phyloP scores from a whole-genome alignment of 768 basidiomycete genomes.

The Pleurotus pulmonarius region DNA sequence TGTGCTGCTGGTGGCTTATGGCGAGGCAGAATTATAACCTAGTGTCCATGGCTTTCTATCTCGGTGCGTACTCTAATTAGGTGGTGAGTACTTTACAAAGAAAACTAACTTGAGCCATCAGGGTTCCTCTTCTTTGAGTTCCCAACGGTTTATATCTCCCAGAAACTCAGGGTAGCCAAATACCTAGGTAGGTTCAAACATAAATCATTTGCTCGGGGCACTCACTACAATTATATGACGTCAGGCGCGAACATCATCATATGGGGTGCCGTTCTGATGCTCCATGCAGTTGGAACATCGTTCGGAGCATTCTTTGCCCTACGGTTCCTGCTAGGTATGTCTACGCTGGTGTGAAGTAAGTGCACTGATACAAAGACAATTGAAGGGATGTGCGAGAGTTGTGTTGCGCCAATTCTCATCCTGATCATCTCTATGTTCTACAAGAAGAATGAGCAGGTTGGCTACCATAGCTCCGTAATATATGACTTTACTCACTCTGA shows the following conservation, averaged over 20 bases:
- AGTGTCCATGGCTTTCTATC: constrained; percentile 60
- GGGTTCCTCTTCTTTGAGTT: constrained; percentile 62
- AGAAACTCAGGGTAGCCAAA: constrained; percentile 57
- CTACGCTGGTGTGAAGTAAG: not conserved
- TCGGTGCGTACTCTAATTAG: constrained; percentile 31
- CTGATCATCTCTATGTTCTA: constrained; percentile 66
- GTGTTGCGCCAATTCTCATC: constrained; percentile 61
- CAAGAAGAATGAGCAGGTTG: constrained; percentile 61
- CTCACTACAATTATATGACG: not conserved
- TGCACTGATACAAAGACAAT: not conserved
- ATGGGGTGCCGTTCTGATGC: constrained; percentile 59
- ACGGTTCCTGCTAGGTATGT: constrained; percentile 57
- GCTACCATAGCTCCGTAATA: not conserved
- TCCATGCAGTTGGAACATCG: constrained; percentile 52
- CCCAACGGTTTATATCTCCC: constrained; percentile 63
- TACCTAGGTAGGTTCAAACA: constrained; percentile 43
- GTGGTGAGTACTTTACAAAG: too few relatives aligned
- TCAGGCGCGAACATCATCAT: constrained; percentile 53
- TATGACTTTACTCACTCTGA: not conserved
- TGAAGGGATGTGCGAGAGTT: constrained; percentile 64
- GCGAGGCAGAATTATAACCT: constrained; percentile 53
- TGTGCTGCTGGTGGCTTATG: constrained; percentile 3
- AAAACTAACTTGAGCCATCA: constrained; percentile 13
- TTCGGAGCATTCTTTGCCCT: constrained; percentile 65
- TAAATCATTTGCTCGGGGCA: too few relatives aligned